A percentile compares a stretch with the other conserved stretches of the same genome.
These are phyloP conservation scores for Nothophytophthora sp. DNA, from an alignment of 352 stramenopile genomes.

Conservation along the genomic window DNA sequence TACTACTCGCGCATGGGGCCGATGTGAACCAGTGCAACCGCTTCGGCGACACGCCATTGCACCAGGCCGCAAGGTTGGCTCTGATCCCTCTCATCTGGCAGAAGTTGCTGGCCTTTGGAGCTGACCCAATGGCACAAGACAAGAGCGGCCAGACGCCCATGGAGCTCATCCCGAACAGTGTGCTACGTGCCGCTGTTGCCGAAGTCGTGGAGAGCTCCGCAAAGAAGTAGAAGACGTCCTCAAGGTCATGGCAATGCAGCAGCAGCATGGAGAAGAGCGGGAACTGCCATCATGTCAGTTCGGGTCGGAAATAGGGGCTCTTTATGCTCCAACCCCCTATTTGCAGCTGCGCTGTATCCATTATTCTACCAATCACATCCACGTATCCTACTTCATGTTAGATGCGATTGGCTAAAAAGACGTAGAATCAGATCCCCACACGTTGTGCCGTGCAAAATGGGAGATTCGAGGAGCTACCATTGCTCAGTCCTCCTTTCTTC, in stretches of 20 bases:
- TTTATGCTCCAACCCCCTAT: no score
- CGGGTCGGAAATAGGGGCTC: no score
- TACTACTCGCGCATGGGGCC: slow-evolving; percentile 26
- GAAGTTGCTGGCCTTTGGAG: slow-evolving; percentile 24
- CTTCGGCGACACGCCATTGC: slow-evolving; percentile 35
- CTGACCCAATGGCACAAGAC: slow-evolving; percentile 18
- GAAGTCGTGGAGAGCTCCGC: slow-evolving; percentile 16
- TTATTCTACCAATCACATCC: no score
- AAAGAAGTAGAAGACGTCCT: neutral
- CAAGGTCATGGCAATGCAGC: no score
- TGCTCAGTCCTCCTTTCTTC: no score
- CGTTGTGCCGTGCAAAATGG: no score
- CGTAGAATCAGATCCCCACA: slow-evolving; percentile 1
- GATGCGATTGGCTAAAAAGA: neutral
- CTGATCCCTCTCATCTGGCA: slow-evolving; percentile 31
- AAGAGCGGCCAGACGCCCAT: slow-evolving; percentile 24
- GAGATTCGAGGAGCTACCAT: no score
- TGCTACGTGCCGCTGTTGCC: slow-evolving; percentile 20
- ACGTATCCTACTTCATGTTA: no score
- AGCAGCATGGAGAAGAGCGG: no score
- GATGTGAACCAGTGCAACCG: slow-evolving; percentile 30
- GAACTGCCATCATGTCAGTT: no score
- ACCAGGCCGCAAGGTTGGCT: slow-evolving; percentile 28
- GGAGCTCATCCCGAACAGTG: slow-evolving; percentile 31
- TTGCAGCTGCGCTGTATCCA: no score